phyloP scores from a whole-genome alignment of 352 stramenopile genomes.

The Peronosclerospora sorghi region DNA sequence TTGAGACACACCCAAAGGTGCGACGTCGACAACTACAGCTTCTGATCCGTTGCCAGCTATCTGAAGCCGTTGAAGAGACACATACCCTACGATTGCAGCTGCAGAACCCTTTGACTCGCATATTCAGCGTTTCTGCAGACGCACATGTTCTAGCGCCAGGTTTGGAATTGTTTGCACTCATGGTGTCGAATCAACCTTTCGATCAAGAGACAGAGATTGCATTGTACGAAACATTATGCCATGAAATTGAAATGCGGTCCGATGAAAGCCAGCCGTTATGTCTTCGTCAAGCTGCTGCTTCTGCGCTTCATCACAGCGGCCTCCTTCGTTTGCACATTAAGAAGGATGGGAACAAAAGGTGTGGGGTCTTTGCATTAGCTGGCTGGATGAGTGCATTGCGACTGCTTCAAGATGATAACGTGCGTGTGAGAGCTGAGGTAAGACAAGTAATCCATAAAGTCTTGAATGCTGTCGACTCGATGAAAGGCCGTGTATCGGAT shows the following conservation, averaged over 20 bases:
- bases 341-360: not conserved
- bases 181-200: constrained; percentile 12
- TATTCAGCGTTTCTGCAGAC: constrained; percentile 35
- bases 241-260: constrained; percentile 37
- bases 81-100: constrained; percentile 10
- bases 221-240: constrained; percentile 19
- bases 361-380: constrained; percentile 24
- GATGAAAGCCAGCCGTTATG: constrained; percentile 45
- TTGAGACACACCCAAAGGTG: constrained; percentile 62
- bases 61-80: constrained; percentile 4
- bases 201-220: not conserved
- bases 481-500: constrained; percentile 26
- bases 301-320: constrained; percentile 34
- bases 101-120: constrained; percentile 10
- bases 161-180: constrained; percentile 47
- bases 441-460: constrained; percentile 27
- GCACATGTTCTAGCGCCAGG: constrained; percentile 37
- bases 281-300: constrained; percentile 44
- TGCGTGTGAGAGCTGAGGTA: constrained; percentile 15
- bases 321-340: constrained; percentile 23
- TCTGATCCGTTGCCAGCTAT: constrained; percentile 28
- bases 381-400: constrained; percentile 47
- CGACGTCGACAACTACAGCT: constrained; percentile 41
- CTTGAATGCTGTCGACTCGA: constrained; percentile 5
- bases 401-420: constrained; percentile 64